phyloP scores from a whole-genome alignment of 202 grass and related monocot species.

The Hordeum pubiflorum region DNA sequence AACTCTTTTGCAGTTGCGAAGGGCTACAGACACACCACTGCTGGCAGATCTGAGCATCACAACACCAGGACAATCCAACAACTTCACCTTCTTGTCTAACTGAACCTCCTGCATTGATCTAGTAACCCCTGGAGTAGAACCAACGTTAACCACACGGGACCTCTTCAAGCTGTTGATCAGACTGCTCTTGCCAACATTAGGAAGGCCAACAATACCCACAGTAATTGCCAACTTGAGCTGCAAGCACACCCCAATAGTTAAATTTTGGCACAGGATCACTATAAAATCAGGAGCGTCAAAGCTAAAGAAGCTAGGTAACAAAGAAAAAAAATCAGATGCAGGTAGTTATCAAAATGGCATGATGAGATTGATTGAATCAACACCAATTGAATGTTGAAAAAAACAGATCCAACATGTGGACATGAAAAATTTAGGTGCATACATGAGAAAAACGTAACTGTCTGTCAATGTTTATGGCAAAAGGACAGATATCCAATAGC shows the following conservation, averaged over 20 bases:
- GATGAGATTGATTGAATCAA: neutral
- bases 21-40: constrained; percentile 57
- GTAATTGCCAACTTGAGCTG: constrained; percentile 95
- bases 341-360: neutral
- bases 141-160: constrained; percentile 82
- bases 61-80: constrained; percentile 93
- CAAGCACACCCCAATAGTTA: constrained; percentile 20
- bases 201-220: constrained; percentile 92
- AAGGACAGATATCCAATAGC: neutral
- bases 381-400: too few species aligned
- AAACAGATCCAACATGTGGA: too few species aligned
- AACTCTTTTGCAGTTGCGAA: constrained; percentile 91
- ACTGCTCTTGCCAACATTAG: constrained; percentile 99
- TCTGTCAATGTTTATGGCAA: neutral
- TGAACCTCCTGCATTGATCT: constrained; percentile 34
- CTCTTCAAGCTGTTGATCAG: constrained; percentile 99
- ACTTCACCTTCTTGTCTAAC: constrained; percentile 34
- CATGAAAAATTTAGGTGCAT: neutral
- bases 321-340: too few species aligned
- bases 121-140: constrained; percentile 85
- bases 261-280: neutral
- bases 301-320: too few species aligned
- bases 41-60: constrained; percentile 81
- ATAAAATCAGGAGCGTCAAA: neutral
- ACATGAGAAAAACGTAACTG: neutral